These are phyloP conservation scores for Suhomyces bribrorum DNA, from an alignment of 1,139 yeast species.

Conservation along the genomic window DNA sequence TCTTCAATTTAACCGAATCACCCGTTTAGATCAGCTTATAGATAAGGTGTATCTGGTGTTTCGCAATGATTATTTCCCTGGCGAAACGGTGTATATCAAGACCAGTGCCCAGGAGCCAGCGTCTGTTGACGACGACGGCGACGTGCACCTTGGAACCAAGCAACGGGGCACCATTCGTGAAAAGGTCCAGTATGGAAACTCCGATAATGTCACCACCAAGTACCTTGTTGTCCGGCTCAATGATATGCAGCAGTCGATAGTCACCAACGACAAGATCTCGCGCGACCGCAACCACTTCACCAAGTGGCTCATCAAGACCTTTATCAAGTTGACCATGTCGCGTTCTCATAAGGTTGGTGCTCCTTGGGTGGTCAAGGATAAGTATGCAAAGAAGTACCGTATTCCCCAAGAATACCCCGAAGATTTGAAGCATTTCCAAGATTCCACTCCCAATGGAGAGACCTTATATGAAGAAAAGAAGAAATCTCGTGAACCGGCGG, in stretches of 20 bases:
- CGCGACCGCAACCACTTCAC: slow-evolving; percentile 88
- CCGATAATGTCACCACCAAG: slow-evolving; percentile 59
- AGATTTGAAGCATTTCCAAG: slow-evolving; percentile 45
- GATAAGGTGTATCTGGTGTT: slow-evolving; percentile 79
- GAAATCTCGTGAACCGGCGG: background rate
- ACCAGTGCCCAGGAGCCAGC: slow-evolving; percentile 1
- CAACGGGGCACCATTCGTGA: slow-evolving; percentile 45
- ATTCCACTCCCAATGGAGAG: slow-evolving; percentile 43
- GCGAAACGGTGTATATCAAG: slow-evolving; percentile 74
- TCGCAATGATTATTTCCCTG: slow-evolving; percentile 86
- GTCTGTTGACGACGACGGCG: slow-evolving; percentile 9
- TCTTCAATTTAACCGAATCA: slow-evolving; percentile 79
- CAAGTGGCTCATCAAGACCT: slow-evolving; percentile 85
- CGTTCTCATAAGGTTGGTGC: slow-evolving; percentile 88
- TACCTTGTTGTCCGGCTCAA: slow-evolving; percentile 63
- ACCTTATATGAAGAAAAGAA: slow-evolving; percentile 23
- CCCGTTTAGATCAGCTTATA: slow-evolving; percentile 82
- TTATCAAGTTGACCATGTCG: slow-evolving; percentile 79
- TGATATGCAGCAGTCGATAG: slow-evolving; percentile 60
- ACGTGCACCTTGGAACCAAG: slow-evolving; percentile 21
- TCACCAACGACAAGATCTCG: slow-evolving; percentile 70
- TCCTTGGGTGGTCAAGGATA: slow-evolving; percentile 93
- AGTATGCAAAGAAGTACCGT: slow-evolving; percentile 63
- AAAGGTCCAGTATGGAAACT: slow-evolving; percentile 49
- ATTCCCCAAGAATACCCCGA: slow-evolving; percentile 61